phyloP scores from a whole-genome alignment of 73 alveolate genomes.

The Paramecium octaurelia region DNA sequence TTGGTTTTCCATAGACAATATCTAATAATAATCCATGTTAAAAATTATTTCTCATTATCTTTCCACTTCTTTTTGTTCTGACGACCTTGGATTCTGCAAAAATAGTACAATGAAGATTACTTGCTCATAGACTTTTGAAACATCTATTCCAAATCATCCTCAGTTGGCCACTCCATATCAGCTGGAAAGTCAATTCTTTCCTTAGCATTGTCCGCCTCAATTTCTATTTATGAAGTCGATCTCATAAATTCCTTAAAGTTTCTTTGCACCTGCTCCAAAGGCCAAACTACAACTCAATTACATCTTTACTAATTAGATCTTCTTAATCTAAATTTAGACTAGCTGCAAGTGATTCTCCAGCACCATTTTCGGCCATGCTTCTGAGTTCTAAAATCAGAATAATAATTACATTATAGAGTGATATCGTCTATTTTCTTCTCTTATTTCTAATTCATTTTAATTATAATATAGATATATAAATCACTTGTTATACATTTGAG shows the following conservation, averaged over 20 bases:
- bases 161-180: slow-evolving; percentile 38
- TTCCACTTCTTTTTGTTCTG: slow-evolving; percentile 58
- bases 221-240: not conserved
- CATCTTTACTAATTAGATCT: not conserved
- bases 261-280: slow-evolving; percentile 8
- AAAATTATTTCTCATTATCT: slow-evolving; percentile 52
- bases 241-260: slow-evolving; percentile 24
- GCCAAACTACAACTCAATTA: slow-evolving; percentile 7
- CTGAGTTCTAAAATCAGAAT: not conserved
- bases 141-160: slow-evolving; percentile 21
- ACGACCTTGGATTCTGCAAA: slow-evolving; percentile 6
- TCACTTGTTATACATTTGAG: not conserved
- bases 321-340: slow-evolving; percentile 41
- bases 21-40: slow-evolving; percentile 52
- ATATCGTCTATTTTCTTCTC: not conserved
- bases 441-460: not conserved
- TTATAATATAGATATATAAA: not conserved
- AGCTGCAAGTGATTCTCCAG: not conserved
- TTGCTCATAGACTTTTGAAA: slow-evolving; percentile 45
- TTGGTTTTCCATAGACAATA: slow-evolving; percentile 28
- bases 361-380: not conserved
- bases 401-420: not conserved
- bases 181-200: slow-evolving; percentile 3
- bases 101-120: not conserved
- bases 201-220: not conserved